These are phyloP conservation scores for Canavalia ensiformis DNA, from an alignment of 306 rosid genomes.

Conservation along the genomic window DNA sequence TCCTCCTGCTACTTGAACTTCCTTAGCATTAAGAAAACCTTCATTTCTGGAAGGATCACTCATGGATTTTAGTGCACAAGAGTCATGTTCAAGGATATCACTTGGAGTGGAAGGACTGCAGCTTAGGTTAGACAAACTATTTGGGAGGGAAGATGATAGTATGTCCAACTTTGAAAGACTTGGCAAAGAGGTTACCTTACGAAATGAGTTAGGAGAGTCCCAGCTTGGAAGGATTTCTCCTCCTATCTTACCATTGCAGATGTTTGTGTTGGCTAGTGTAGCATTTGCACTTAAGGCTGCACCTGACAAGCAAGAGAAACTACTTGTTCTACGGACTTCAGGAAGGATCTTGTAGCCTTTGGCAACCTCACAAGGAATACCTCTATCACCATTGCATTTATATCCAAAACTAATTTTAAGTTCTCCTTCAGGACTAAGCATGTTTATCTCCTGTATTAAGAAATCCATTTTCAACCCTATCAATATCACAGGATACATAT, in stretches of 20 bases:
- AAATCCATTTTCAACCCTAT: conserved; percentile 42
- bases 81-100: conserved; percentile 71
- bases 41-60: conserved; percentile 75
- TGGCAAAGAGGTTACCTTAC: conserved; percentile 84
- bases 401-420: conserved; percentile 96
- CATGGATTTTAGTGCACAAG: conserved; percentile 60
- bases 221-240: conserved; percentile 93
- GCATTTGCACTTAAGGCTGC: conserved; percentile 98
- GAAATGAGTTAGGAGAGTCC: conserved; percentile 96
- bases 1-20: conserved; percentile 99
- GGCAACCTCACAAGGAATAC: conserved; percentile 53
- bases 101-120: conserved; percentile 83
- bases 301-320: conserved; percentile 98
- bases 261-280: conserved; percentile 92
- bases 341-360: conserved; percentile 55
- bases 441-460: conserved; percentile 54
- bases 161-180: conserved; percentile 77
- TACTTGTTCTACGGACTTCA: conserved; percentile 74
- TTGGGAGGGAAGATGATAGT: conserved; percentile 85
- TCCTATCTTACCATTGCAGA: conserved; percentile 92
- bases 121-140: conserved; percentile 79
- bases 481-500: conserved; percentile 7
- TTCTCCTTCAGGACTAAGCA: conserved; percentile 75
- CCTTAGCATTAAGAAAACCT: conserved; percentile 78
- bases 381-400: conserved; percentile 71